Conservation (phyloP, 805 yeast genomes). For the Sporopachydermia lactativora region DNA sequence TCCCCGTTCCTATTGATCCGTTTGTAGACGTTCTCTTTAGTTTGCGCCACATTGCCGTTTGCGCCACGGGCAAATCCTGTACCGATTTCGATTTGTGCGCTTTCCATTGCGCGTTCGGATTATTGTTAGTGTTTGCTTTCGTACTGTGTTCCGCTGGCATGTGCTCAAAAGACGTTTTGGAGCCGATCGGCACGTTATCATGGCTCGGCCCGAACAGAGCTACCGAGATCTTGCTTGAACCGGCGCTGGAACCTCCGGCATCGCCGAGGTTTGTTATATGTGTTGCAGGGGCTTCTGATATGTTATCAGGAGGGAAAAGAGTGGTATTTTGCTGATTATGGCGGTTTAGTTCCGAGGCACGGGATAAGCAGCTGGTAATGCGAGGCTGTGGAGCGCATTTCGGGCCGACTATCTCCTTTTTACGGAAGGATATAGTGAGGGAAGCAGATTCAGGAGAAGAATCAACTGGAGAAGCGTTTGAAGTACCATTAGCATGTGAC, state of each 20-base stretch:
- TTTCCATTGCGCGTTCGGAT: neutral
- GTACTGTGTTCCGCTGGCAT: neutral
- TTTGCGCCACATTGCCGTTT: neutral
- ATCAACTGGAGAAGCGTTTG: too few species aligned
- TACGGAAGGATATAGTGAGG: neutral
- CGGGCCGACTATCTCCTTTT: too few species aligned
- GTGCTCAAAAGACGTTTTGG: neutral
- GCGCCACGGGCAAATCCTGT: neutral
- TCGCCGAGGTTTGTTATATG: too few species aligned
- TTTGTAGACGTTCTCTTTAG: neutral
- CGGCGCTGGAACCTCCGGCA: neutral
- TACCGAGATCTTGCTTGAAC: neutral
- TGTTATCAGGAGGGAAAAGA: too few species aligned
- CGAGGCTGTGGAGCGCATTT: too few species aligned
- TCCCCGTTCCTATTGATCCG: constrained; percentile 9
- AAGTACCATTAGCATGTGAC: too few species aligned
- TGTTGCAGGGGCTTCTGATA: too few species aligned
- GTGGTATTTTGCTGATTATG: too few species aligned
- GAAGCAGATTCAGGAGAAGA: too few species aligned
- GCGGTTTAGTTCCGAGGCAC: too few species aligned
- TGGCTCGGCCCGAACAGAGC: neutral
- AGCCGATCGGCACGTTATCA: neutral
- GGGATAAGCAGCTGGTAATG: too few species aligned
- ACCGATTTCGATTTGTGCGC: neutral
- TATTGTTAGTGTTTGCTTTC: neutral